phyloP scores from a whole-genome alignment of 164 flowering plant species.

The Nelumbo lutea region DNA sequence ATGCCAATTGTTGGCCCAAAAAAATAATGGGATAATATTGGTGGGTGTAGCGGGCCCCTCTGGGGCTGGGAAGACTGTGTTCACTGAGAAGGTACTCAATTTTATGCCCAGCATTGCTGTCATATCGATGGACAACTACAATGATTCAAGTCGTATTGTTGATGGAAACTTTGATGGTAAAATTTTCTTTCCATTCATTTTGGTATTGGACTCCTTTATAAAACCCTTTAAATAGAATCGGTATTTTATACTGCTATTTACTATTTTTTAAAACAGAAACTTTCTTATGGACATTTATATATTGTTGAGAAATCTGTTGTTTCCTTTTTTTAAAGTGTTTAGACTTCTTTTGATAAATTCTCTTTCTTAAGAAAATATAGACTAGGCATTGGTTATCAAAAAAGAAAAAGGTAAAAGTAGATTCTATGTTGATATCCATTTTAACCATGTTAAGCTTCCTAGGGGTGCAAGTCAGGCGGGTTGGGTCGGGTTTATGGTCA shows the following conservation, averaged over 20 bases:
- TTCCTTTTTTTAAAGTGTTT: neutral
- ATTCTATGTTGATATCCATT: neutral
- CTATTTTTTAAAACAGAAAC: neutral
- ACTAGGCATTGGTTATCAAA: too few species aligned
- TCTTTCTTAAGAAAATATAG: too few species aligned
- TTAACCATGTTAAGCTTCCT: too few species aligned
- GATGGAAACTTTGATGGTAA: slow-evolving; percentile 99
- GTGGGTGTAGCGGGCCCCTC: slow-evolving; percentile 96
- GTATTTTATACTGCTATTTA: too few species aligned
- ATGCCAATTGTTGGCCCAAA: slow-evolving; percentile 80
- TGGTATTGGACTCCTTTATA: neutral
- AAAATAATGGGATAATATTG: slow-evolving; percentile 79
- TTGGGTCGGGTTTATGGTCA: too few species aligned
- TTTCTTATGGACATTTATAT: neutral
- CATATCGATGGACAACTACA: slow-evolving; percentile 94
- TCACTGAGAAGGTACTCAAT: slow-evolving; percentile 82
- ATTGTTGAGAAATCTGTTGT: neutral
- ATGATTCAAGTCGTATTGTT: slow-evolving; percentile 83
- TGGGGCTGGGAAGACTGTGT: slow-evolving; percentile 95
- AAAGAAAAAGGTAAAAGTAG: neutral
- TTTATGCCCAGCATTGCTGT: slow-evolving; percentile 91
- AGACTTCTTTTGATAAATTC: neutral
- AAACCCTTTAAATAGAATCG: neutral
- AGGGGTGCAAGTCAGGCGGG: too few species aligned
- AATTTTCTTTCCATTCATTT: neutral